phyloP scores from a whole-genome alignment of 1,284 basidiomycete species.

The Anthracocystis setariae region DNA sequence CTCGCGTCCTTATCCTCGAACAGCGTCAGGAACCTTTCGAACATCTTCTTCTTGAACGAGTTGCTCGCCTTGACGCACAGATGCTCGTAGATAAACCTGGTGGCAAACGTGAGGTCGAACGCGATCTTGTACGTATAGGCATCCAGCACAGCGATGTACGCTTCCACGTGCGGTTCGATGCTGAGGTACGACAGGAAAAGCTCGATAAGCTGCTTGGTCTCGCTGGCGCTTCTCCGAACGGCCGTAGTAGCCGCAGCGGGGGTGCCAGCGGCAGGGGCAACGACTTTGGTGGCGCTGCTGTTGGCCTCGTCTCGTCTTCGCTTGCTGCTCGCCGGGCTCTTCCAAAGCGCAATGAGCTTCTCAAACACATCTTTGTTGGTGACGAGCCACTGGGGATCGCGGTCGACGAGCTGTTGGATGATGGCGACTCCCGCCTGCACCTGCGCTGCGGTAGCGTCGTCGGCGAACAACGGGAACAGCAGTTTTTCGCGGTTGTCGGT shows the following conservation, averaged over 20 bases:
- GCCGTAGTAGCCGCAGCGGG: constrained; percentile 10
- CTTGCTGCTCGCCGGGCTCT: constrained; percentile 48
- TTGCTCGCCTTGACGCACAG: constrained; percentile 74
- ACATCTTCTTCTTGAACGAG: constrained; percentile 81
- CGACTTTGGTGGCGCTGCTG: constrained; percentile 35
- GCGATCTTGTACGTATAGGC: constrained; percentile 83
- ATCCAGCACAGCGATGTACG: constrained; percentile 87
- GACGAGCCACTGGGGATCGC: constrained; percentile 78
- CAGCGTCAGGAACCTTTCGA: constrained; percentile 85
- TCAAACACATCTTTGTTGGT: constrained; percentile 63
- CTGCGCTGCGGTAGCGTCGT: constrained; percentile 41
- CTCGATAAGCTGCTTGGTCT: constrained; percentile 81
- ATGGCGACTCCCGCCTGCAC: constrained; percentile 73
- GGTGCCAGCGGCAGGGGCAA: constrained; percentile 21
- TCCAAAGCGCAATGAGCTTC: constrained; percentile 67
- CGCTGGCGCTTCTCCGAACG: constrained; percentile 67
- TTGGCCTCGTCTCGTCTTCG: constrained; percentile 58
- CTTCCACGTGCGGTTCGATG: constrained; percentile 80
- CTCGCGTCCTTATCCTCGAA: constrained; percentile 78
- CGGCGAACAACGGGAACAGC: constrained; percentile 56
- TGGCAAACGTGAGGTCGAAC: constrained; percentile 82
- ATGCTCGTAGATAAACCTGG: constrained; percentile 87
- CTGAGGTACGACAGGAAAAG: constrained; percentile 68
- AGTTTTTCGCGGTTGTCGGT: constrained; percentile 38
- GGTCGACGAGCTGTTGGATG: constrained; percentile 78